Evolutionary conservation across 805 yeast genomes (phyloP), one percentile per base, ranked within the genome.

Genomic region (Suhomyces emberorum): DNA sequence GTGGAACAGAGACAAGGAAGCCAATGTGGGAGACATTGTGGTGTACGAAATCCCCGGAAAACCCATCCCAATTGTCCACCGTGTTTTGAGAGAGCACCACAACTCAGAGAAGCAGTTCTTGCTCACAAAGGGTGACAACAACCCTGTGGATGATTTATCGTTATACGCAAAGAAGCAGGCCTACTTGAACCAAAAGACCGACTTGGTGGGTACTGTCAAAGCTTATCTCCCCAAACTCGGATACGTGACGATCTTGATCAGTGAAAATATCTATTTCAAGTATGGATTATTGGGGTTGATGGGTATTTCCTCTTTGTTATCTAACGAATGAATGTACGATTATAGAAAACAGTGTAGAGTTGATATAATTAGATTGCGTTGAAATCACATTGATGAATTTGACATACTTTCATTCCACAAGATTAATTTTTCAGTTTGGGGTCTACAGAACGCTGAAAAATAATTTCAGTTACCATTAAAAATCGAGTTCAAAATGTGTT

Each of bases 111-210:
- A 79, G 54, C 96, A 89, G 61, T 67, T 81, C 33, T 60, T 93
- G 33, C 72, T 93, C 42, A 93, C 98, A 1, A 93, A 93, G 60
- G 98, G 98, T 59, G 98, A 93, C 60, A 93, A 93, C 59, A 93
- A 93, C 57, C 86, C 89, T 3, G 81, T 84, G 35, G 95, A 93
- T 61, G 98, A 93, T 61, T 71, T 93, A 47, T 82, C 87, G 11
- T 70, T 93, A 30, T 93, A 93, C 56, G 84, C 88, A 1, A 72
- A 77, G 46, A 79, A 77, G 37, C 89, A 87, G 52, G 69, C 68
- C 31, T 93, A 93, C 51, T 68, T 93, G 51, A 80, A 86, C 49
- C 80, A 89, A 45, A 74, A 79, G 27, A 70, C 64, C 10, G 98
- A 93, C 54, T 74, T 93, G 35, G 79, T 87, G 6, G 98, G 98